phyloP scores from a whole-genome alignment of 2,329 filamentous ascomycete species.

The Apiospora koreana region DNA sequence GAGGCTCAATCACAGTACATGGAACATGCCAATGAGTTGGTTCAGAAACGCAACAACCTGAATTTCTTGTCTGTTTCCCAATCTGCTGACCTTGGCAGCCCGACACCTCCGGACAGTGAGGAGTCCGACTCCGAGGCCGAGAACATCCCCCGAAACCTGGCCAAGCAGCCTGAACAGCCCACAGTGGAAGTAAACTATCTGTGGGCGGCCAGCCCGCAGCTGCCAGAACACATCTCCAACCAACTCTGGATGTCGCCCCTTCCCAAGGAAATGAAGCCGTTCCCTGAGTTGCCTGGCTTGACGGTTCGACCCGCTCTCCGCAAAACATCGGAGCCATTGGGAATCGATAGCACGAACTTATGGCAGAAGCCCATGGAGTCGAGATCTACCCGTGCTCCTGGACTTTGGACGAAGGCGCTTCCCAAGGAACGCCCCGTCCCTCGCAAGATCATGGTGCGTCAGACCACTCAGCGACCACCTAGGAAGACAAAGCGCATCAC shows the following conservation, averaged over 20 bases:
- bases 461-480: constrained; percentile 53
- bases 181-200: constrained; percentile 18
- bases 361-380: constrained; percentile 36
- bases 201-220: constrained; percentile 23
- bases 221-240: constrained; percentile 12
- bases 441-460: constrained; percentile 35
- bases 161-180: constrained; percentile 11
- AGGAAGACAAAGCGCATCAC: constrained; percentile 59
- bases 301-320: constrained; percentile 37
- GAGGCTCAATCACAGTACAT: constrained; percentile 48
- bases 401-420: constrained; percentile 28
- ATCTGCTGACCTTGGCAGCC: constrained; percentile 45
- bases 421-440: constrained; percentile 20
- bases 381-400: constrained; percentile 11
- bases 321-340: constrained; percentile 34
- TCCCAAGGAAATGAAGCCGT: constrained; percentile 8
- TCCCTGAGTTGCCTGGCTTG: constrained; percentile 30
- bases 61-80: constrained; percentile 42
- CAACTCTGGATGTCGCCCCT: constrained; percentile 25
- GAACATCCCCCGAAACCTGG: constrained; percentile 17
- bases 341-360: constrained; percentile 38
- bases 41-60: constrained; percentile 35
- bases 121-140: constrained; percentile 43
- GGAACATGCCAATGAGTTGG: constrained; percentile 40
- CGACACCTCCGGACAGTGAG: constrained; percentile 57